A percentile compares a stretch with the other conserved stretches of the same genome.
Evolutionary conservation across 1,284 basidiomycete genomes (phyloP).

Genomic region (Agroathelia rolfsii): DNA sequence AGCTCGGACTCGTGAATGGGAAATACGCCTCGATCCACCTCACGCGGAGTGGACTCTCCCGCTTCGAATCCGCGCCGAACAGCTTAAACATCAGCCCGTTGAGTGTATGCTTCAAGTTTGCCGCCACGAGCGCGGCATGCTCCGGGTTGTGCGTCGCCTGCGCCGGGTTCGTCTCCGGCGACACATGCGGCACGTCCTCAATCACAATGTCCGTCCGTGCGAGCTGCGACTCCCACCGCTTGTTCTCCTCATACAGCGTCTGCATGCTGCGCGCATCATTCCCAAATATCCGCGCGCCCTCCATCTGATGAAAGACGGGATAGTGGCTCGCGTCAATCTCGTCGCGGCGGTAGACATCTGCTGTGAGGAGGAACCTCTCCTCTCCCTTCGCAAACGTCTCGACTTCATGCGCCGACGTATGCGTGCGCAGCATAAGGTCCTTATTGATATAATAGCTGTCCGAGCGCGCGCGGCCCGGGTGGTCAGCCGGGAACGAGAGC

Average conservation of each 20-base stretch:
- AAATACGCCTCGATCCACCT: conserved; percentile 98
- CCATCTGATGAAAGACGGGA: conserved; percentile 98
- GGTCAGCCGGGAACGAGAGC: conserved; percentile 87
- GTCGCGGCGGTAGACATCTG: conserved; percentile 98
- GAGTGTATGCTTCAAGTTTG: conserved; percentile 86
- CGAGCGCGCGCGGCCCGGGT: conserved; percentile 82
- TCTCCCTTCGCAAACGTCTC: conserved; percentile 76
- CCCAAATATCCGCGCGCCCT: conserved; percentile 81
- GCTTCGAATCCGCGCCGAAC: conserved; percentile 48
- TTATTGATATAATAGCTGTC: conserved; percentile 97
- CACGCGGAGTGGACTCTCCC: conserved; percentile 66
- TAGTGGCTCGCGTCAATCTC: conserved; percentile 97
- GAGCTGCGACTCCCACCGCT: conserved; percentile 50
- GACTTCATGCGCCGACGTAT: conserved; percentile 96
- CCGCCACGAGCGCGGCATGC: conserved; percentile 63
- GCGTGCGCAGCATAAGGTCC: conserved; percentile 87
- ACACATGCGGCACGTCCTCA: conserved; percentile 74
- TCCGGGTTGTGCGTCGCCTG: conserved; percentile 70
- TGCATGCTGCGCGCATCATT: conserved; percentile 41
- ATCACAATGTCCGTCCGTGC: conserved; percentile 70
- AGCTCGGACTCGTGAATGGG: conserved; percentile 96
- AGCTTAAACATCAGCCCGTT: conserved; percentile 82
- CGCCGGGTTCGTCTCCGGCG: conserved; percentile 70
- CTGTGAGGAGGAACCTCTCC: conserved; percentile 83
- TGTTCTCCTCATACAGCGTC: conserved; percentile 59